Conservation (phyloP, 2,329 filamentous ascomycete species). For the Aspergillus pseudoviridinutans region DNA sequence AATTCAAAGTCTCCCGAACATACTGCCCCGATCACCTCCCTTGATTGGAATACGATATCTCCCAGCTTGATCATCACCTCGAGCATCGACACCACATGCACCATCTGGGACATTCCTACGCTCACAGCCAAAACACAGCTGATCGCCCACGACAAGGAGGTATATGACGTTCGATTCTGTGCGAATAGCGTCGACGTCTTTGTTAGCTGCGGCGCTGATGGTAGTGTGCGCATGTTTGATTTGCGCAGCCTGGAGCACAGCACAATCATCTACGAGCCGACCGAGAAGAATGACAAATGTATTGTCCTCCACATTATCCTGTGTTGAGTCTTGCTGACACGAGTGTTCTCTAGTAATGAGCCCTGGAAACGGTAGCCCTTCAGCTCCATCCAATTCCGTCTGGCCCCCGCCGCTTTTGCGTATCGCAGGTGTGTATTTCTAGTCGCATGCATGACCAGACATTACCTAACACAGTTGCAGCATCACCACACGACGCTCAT, state of each 20-base stretch:
- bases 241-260: conserved; percentile 93
- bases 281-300: conserved; percentile 73
- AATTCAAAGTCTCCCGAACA: conserved; percentile 99
- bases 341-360: conserved; percentile 38
- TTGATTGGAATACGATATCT: conserved; percentile 97
- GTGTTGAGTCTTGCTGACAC: neutral
- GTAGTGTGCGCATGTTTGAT: conserved; percentile 98
- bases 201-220: conserved; percentile 94
- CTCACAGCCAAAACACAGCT: conserved; percentile 96
- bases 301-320: conserved; percentile 21
- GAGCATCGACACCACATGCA: conserved; percentile 98
- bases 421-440: conserved; percentile 38
- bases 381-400: conserved; percentile 56
- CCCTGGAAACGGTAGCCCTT: conserved; percentile 61
- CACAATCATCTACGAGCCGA: conserved; percentile 98
- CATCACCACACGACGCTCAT: conserved; percentile 92
- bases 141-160: conserved; percentile 98
- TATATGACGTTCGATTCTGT: conserved; percentile 97
- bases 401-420: conserved; percentile 58
- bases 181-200: conserved; percentile 98
- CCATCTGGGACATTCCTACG: conserved; percentile 98
- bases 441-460: neutral
- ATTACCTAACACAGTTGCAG: conserved; percentile 36
- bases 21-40: conserved; percentile 88
- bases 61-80: conserved; percentile 97